Evolutionary conservation across 2,329 filamentous ascomycete genomes (phyloP), one percentile per base, ranked within the genome.

Genomic region (Colletotrichum caudatum): DNA sequence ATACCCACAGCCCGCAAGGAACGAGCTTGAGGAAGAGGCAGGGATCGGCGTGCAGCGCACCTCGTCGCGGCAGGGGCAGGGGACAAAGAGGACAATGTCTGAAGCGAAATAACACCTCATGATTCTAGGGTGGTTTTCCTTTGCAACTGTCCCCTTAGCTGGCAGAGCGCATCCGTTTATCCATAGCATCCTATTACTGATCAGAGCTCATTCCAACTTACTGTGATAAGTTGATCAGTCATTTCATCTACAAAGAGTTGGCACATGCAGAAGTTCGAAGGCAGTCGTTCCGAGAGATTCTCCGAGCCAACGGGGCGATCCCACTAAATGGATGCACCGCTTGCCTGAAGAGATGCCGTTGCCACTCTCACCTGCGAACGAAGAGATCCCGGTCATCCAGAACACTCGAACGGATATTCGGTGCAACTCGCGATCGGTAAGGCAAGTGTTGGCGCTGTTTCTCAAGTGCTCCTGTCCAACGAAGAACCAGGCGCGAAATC

Each of bases 241-340:
- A 26, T 41, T 23, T 18, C n/a, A 41, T n/a, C 33, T n/a, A 12
- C 16, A 57, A 39, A 57, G 20, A n/a, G n/a, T 35, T 23, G 54
- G 33, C 20, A 39, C 14, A n/a, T 41, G 20, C 35, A 26, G 14
- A 9, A 39, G 5, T 9, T 26, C n/a, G 8, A 41, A 29, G 60
- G 9, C 35, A 11, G 33, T 58, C n/a, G 41, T 48, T 16, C 62
- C 67, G 67, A 70, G 41, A 66, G 56, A 60, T 70, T 70, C 67
- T 61, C 67, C 67, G 67, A 41, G 56, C 61, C 54, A 69, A 66
- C 54, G 41, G 29, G 23, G 53, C 6, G 29, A 44, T 62, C 62
- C 67, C 46, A 56, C 44, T 39, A 46, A 53, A 66, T 26, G 26
- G 9, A n/a, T 46, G 67, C 62, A 69, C 29, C 51, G 51, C 26